Conservation (phyloP, 2,329 filamentous ascomycete genomes). For the Xylaria hypoxylon region DNA sequence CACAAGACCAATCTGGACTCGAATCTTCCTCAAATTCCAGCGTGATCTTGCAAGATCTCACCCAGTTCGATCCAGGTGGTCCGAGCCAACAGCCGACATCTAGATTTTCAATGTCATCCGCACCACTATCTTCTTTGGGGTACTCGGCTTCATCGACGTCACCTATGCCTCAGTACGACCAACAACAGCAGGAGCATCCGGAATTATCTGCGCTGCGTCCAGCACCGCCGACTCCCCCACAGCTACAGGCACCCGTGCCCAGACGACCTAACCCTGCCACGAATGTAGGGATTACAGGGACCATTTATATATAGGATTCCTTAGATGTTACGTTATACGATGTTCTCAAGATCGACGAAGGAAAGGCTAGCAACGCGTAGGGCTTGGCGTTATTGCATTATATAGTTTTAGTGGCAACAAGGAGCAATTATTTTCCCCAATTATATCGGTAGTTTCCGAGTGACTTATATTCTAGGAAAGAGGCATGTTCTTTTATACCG, state of each 20-base stretch:
- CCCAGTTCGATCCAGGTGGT: conserved; percentile 23
- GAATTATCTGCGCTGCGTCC: conserved; percentile 26
- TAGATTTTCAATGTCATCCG: conserved; percentile 33
- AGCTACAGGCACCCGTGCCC: conserved; percentile 33
- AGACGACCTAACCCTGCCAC: conserved; percentile 17
- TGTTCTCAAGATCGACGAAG: background rate
- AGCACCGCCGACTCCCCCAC: conserved; percentile 27
- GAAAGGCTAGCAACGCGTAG: background rate
- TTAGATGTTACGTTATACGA: background rate
- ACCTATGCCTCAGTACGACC: conserved; percentile 4
- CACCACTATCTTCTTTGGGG: conserved; percentile 19
- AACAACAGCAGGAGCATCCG: conserved; percentile 13
- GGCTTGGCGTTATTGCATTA: background rate
- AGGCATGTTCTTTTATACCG: too few relatives aligned
- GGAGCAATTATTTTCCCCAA: background rate
- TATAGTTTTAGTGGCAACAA: background rate
- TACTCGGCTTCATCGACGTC: conserved; percentile 23
- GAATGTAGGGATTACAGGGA: conserved; percentile 10
- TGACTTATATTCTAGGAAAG: too few relatives aligned
- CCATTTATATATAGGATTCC: conserved; percentile 5
- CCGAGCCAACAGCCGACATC: conserved; percentile 15
- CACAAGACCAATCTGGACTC: conserved; percentile 5
- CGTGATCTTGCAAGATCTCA: conserved; percentile 23
- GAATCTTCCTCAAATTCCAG: conserved; percentile 20
- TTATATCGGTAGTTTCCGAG: background rate